These are phyloP conservation scores for Blastobotrys terrestris DNA, from an alignment of 805 yeast species.

Conservation along the genomic window DNA sequence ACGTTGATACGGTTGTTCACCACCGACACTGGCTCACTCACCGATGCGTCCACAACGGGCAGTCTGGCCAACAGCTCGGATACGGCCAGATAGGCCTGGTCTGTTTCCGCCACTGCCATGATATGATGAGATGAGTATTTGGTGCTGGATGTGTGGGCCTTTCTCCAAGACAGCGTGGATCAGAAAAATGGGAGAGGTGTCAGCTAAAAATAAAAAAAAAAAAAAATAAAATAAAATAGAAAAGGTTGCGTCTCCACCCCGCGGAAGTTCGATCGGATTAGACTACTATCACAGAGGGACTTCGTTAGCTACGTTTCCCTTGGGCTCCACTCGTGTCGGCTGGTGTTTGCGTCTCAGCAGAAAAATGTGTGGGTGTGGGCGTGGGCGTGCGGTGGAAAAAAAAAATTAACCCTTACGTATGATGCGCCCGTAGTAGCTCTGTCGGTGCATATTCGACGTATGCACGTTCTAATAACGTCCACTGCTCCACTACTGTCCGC, in stretches of 20 bases:
- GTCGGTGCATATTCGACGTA: too few relatives aligned
- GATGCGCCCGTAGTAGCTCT: too few relatives aligned
- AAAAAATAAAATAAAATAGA: neutral
- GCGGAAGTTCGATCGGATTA: neutral
- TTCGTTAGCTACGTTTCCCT: too few relatives aligned
- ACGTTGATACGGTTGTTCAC: neutral
- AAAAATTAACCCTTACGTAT: neutral
- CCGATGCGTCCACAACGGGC: neutral
- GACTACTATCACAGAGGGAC: too few relatives aligned
- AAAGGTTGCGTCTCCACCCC: neutral
- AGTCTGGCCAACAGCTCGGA: slow-evolving; percentile 7
- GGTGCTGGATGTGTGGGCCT: too few relatives aligned
- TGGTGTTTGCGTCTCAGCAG: too few relatives aligned
- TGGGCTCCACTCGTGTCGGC: too few relatives aligned
- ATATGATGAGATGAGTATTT: too few relatives aligned
- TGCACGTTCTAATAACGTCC: too few relatives aligned
- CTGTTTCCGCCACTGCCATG: slow-evolving; percentile 12
- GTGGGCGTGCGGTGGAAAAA: neutral
- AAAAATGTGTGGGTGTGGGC: neutral
- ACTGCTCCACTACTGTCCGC: too few relatives aligned
- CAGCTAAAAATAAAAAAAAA: slow-evolving; percentile 2
- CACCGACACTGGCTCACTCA: neutral
- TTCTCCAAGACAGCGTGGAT: neutral
- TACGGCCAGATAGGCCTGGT: slow-evolving; percentile 22
- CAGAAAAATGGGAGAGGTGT: slow-evolving; percentile 1